Base-by-base conservation (phyloP, 2,329 filamentous ascomycete genomes). In the Basipetospora chlamydospora region DNA sequence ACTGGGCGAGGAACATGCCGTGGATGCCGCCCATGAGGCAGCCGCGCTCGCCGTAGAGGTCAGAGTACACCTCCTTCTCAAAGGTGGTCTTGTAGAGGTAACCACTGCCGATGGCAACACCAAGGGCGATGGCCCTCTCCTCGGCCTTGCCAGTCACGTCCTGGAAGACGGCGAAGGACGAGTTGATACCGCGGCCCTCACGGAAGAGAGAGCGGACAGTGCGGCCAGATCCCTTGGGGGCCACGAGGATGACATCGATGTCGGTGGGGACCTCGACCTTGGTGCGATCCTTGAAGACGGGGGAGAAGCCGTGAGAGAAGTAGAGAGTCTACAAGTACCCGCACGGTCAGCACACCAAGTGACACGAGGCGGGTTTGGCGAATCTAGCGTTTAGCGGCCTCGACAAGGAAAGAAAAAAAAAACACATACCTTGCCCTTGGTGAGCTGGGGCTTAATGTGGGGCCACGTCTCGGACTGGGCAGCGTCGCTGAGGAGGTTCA, bases 21-120 rank as follows among this genome's bases (percentile, higher is more conserved):
- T 98, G 90, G 67, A 98, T 98, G 65, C 90, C 90, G 53, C 90
- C 90, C 90, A 98, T 98, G 56, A 98, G 73, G 79, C 90, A 98
- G 60, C 90, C 90, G 69, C 90, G 87, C 81, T 98, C 90, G 65
- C 90, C 90, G 73, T 98, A 98, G 50, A 98, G 80, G 67, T 96
- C 90, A 45, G 86, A 95, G 82, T 93, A 94, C 59, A 98, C 90
- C 73, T 98, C 90, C 81, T 98, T 98, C 77, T 98, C 81, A 58
- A 98, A 98, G 60, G 90, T 98, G 59, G 90, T 98, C 81, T 96
- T 83, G 78, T 98, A 98, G 52, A 98, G 83, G 77, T 98, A 98
- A 57, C 90, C 90, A 55, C 80, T 86, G 61, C 88, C 90, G 59
- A 98, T 82, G 58, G 88, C 90, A 46, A 96, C 88, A 70, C 90